A percentile compares a stretch with the other conserved stretches of the same genome.
phyloP scores from a whole-genome alignment of 805 yeast genomes.

The Kluyveromyces dobzhanskii region DNA sequence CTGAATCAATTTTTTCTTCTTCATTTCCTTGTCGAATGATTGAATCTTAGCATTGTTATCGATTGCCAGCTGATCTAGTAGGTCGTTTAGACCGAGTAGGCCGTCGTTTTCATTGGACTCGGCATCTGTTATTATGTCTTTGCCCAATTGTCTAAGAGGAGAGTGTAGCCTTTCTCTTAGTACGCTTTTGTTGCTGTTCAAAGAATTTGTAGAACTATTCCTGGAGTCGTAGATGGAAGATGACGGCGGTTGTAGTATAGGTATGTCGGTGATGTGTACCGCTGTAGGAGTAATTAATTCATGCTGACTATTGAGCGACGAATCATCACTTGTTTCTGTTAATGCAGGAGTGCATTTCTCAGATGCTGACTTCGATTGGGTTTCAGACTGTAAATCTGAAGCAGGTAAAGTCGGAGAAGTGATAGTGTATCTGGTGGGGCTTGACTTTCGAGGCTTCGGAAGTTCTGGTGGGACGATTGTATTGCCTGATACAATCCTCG shows the following conservation, averaged over 20 bases:
- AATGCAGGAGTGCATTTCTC: not conserved
- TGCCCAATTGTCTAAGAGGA: not conserved
- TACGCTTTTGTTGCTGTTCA: not conserved
- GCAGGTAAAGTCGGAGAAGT: not conserved
- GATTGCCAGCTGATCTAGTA: slow-evolving; percentile 7
- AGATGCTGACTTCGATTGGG: not conserved
- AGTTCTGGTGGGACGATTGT: slow-evolving; percentile 12
- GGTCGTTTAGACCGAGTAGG: slow-evolving; percentile 2
- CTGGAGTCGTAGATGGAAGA: not conserved
- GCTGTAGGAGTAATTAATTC: too few relatives aligned
- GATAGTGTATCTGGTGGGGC: slow-evolving; percentile 15
- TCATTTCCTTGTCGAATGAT: slow-evolving; percentile 23
- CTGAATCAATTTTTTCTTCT: slow-evolving; percentile 13
- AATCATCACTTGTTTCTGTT: too few relatives aligned
- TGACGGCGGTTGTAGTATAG: not conserved
- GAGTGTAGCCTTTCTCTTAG: not conserved
- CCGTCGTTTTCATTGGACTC: not conserved
- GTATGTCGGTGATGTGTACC: too few relatives aligned
- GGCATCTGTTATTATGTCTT: slow-evolving; percentile 2
- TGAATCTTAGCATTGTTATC: slow-evolving; percentile 20
- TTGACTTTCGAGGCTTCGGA: slow-evolving; percentile 22
- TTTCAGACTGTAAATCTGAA: not conserved
- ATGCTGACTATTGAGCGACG: too few relatives aligned
- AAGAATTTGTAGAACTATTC: not conserved
- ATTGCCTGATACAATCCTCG: not conserved